A percentile compares a stretch with the other conserved stretches of the same genome.
phyloP scores from a whole-genome alignment of 1,284 basidiomycete genomes.

The Xerocomus amazonicus region DNA sequence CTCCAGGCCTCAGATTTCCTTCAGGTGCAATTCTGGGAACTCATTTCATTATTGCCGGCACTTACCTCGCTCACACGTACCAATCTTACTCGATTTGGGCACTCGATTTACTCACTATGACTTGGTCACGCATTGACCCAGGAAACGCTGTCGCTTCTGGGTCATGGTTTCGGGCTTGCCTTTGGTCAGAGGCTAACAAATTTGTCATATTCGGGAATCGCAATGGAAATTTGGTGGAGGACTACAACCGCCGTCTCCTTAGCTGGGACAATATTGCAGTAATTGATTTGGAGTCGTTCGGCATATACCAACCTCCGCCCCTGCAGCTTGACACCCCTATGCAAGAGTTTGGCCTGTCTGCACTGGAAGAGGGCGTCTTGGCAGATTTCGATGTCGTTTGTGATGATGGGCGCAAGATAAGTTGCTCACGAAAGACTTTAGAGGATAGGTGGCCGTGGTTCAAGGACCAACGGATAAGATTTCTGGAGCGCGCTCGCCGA shows the following conservation, averaged over 20 bases:
- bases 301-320: conserved; percentile 84
- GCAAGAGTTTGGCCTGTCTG: conserved; percentile 75
- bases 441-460: conserved; percentile 96
- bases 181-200: conserved; percentile 77
- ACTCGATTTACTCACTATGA: conserved; percentile 75
- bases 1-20: conserved; percentile 91
- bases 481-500: conserved; percentile 52
- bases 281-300: conserved; percentile 89
- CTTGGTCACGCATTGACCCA: conserved; percentile 83
- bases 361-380: conserved; percentile 71
- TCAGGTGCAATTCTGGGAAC: conserved; percentile 86
- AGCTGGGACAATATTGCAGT: conserved; percentile 91
- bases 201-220: conserved; percentile 88
- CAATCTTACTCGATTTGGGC: conserved; percentile 91
- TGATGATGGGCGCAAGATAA: conserved; percentile 82
- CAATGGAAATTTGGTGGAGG: conserved; percentile 82
- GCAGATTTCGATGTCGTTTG: conserved; percentile 90
- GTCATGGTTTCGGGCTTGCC: conserved; percentile 85
- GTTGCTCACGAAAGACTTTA: conserved; percentile 78
- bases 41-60: conserved; percentile 85
- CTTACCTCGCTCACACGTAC: conserved; percentile 86
- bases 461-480: conserved; percentile 61
- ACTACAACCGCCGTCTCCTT: conserved; percentile 86
- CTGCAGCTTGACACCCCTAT: conserved; percentile 65
- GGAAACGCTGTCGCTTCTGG: conserved; percentile 74